Evolutionary conservation across 2,329 filamentous ascomycete species (phyloP), one percentile per base, ranked within the genome.

Genomic region (Aspergillus persii): DNA sequence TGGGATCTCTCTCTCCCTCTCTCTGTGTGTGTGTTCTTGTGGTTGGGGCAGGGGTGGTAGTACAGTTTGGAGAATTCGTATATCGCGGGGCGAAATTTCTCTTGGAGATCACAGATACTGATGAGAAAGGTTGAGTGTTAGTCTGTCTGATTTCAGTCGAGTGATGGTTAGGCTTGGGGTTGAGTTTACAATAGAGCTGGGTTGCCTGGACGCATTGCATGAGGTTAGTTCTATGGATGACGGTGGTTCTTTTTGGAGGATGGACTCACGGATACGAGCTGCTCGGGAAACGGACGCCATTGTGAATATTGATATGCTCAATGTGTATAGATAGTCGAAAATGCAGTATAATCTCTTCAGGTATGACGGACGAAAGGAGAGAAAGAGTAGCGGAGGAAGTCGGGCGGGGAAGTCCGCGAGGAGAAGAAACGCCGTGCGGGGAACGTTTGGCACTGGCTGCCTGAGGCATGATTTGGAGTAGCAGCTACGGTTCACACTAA

Each of bases 101-200:
- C 94, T 79, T 98, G 94, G 63, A 98, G 83, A 72, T 98, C 94
- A 79, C 94, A 98, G 72, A 98, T 86, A 70, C 93, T 97, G 62
- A 48, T 9, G 11, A 36, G 33, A 11, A 12, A 36, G 33, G 7
- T 30, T 11, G 53, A 23, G 56, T n/a, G 31, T 61, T 47, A 39
- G 8, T 44, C 26, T 47, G 59, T 33, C 54, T 44, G 2, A 15
- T 55, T 56, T 29, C 27, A 7, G 6, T 39, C 12, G 3, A 31
- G 11, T 31, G 41, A 26, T 31, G 41, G 18, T 15, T 39, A 27
- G 1, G n/a, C 1, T 41, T 47, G 23, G 30, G 15, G 23, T 23
- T 49, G n/a, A 30, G 65, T 73, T 58, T 76, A 81, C 79, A 81
- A 81, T 36, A 81, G 65, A 41, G 77, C 78, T 48, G 79, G 79